phyloP scores from a whole-genome alignment of 768 basidiomycete genomes.

The Terana coerulea region DNA sequence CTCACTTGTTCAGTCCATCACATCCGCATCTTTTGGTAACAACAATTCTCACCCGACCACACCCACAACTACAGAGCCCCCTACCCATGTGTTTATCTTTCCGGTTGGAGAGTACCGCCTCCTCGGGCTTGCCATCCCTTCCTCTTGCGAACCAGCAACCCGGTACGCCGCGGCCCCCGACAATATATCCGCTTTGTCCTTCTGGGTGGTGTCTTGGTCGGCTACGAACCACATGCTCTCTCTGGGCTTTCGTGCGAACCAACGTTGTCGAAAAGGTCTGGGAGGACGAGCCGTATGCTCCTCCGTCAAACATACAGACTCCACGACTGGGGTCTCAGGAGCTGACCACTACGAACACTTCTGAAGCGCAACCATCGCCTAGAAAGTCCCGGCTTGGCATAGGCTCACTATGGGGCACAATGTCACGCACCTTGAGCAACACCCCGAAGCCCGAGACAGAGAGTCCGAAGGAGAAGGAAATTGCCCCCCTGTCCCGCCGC shows the following conservation, averaged over 20 bases:
- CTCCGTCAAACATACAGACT: conserved; percentile 19
- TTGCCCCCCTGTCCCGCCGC: conserved; percentile 5
- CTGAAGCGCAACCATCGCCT: neutral
- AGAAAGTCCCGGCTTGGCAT: conserved; percentile 23
- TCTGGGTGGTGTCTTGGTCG: conserved; percentile 85
- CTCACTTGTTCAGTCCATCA: conserved; percentile 33
- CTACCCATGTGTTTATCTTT: conserved; percentile 63
- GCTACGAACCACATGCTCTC: conserved; percentile 79
- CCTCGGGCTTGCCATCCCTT: conserved; percentile 23
- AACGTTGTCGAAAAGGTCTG: conserved; percentile 83
- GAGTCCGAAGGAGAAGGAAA: conserved; percentile 10
- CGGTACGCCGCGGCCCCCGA: conserved; percentile 28
- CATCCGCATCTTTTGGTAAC: conserved; percentile 11
- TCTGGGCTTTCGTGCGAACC: conserved; percentile 86
- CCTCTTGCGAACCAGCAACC: conserved; percentile 21
- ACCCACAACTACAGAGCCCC: conserved; percentile 28
- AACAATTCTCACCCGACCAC: conserved; percentile 19
- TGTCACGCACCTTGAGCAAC: conserved; percentile 25
- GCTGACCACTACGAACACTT: conserved; percentile 1
- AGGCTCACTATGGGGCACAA: conserved; percentile 26
- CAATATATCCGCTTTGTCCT: conserved; percentile 77
- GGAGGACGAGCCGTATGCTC: conserved; percentile 66
- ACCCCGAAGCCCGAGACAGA: conserved; percentile 7
- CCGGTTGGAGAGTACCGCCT: conserved; percentile 42
- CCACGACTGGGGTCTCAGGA: neutral